These are phyloP conservation scores for Coniferiporia sulphurascens DNA, from an alignment of 1,284 basidiomycete genomes.

Conservation along the genomic window DNA sequence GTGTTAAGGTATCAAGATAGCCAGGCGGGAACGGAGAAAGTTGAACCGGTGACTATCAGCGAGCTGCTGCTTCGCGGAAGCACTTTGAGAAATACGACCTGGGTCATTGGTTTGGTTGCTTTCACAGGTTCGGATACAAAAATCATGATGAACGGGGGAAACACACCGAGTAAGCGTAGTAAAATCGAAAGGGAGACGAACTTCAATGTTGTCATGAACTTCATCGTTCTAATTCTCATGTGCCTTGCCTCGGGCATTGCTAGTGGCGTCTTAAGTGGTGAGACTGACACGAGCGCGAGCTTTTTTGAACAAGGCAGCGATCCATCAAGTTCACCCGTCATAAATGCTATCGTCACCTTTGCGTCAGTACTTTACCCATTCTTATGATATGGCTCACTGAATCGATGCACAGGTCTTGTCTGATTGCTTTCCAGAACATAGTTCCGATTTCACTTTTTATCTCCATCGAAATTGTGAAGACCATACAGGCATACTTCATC, in stretches of 20 bases:
- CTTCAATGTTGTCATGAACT: constrained; percentile 96
- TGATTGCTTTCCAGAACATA: constrained; percentile 97
- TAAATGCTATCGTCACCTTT: constrained; percentile 88
- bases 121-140: constrained; percentile 97
- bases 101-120: constrained; percentile 91
- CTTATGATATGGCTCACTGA: background rate
- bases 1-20: constrained; percentile 72
- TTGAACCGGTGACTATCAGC: constrained; percentile 81
- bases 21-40: constrained; percentile 44
- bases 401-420: constrained; percentile 54
- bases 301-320: constrained; percentile 70
- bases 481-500: constrained; percentile 96
- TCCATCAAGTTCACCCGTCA: constrained; percentile 52
- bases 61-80: constrained; percentile 92
- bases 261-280: constrained; percentile 68
- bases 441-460: constrained; percentile 97
- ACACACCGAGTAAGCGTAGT: constrained; percentile 87
- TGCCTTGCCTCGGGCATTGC: constrained; percentile 72
- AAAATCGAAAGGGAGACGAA: constrained; percentile 99
- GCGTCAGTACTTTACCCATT: constrained; percentile 50
- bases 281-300: constrained; percentile 61
- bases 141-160: constrained; percentile 96
- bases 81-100: constrained; percentile 87
- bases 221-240: constrained; percentile 74
- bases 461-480: constrained; percentile 97